Evolutionary conservation across 2,329 filamentous ascomycete genomes (phyloP), one percentile per base, ranked within the genome.

Genomic region (Ploettnerulaceae sp.): DNA sequence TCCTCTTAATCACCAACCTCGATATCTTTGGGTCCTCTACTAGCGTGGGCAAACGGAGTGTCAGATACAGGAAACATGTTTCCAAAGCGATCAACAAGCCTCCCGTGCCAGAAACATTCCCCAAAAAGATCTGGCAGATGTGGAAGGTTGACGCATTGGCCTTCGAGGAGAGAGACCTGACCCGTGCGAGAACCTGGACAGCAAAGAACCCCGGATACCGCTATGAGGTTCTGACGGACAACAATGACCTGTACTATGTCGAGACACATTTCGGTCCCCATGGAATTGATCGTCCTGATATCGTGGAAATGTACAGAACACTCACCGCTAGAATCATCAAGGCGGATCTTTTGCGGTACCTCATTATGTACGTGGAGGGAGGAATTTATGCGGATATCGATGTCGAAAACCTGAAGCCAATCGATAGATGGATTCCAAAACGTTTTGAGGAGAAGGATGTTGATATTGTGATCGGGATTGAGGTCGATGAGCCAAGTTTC

Each of bases 41-140:
- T 20, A 26, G 15, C 33, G 33, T 36, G 33, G 21, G 24, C n/a
- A 34, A 32, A 37, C 45, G 45, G 36, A 29, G 46, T 40, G 25
- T 25, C 26, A 25, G 17, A 32, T 22, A 32, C 18, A 49, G 47
- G 26, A 34, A 51, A 29, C 12, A 31, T 28, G 15, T 14, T 31
- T 31, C 38, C 15, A 41, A 32, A 11, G 18, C 26, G 4, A 20
- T 25, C 7, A 22, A n/a, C 28, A 21, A 41, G 3, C 14, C 34
- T 1, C n/a, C 45, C 20, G 31, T 41, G n/a, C 15, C 45, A 33
- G 48, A 44, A 39, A 39, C 36, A 15, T 87, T 81, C 57, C 84
- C 74, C 5, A 72, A 73, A 45, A 88, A 87, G 65, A 84, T 88
- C 55, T 88, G 83, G 84, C 84, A 88, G 64, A 83, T 79, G 0